phyloP scores from a whole-genome alignment of 352 stramenopile genomes.

The Phytophthora sojae region DNA sequence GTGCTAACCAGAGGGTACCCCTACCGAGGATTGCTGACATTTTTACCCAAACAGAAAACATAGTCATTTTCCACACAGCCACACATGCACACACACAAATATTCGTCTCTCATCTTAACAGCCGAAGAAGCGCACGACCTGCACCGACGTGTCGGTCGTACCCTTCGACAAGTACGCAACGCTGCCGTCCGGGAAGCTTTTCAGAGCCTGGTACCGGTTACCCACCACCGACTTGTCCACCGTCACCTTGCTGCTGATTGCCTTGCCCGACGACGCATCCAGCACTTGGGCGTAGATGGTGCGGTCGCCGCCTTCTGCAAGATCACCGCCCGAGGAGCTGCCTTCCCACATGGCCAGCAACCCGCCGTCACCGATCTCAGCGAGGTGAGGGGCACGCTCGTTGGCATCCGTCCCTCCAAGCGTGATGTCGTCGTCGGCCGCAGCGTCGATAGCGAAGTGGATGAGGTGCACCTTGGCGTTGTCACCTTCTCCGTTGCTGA shows the following conservation, averaged over 20 bases:
- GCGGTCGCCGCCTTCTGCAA: constrained; percentile 21
- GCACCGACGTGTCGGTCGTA: constrained; percentile 40
- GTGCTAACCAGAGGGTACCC: too few species aligned
- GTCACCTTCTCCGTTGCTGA: constrained; percentile 43
- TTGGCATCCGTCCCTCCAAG: constrained; percentile 51
- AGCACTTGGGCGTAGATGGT: constrained; percentile 59
- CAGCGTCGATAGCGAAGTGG: constrained; percentile 53
- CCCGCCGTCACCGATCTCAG: constrained; percentile 42
- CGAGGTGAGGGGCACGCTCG: constrained; percentile 53
- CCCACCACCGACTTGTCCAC: constrained; percentile 50
- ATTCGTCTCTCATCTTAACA: constrained; percentile 36
- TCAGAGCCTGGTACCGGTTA: constrained; percentile 65
- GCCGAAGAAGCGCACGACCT: constrained; percentile 51
- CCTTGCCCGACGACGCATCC: constrained; percentile 44
- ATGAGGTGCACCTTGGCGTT: constrained; percentile 57
- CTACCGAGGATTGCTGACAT: too few species aligned
- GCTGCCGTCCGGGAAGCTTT: constrained; percentile 48
- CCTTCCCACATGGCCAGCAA: constrained; percentile 56
- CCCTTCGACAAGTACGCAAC: constrained; percentile 58
- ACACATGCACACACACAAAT: too few species aligned
- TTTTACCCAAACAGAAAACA: too few species aligned
- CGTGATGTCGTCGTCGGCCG: constrained; percentile 49
- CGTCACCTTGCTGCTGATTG: constrained; percentile 54
- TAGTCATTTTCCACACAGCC: too few species aligned
- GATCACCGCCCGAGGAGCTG: constrained; percentile 37